Conservation (phyloP, 2,329 filamentous ascomycete species). For the Talaromyces rugulosus region DNA sequence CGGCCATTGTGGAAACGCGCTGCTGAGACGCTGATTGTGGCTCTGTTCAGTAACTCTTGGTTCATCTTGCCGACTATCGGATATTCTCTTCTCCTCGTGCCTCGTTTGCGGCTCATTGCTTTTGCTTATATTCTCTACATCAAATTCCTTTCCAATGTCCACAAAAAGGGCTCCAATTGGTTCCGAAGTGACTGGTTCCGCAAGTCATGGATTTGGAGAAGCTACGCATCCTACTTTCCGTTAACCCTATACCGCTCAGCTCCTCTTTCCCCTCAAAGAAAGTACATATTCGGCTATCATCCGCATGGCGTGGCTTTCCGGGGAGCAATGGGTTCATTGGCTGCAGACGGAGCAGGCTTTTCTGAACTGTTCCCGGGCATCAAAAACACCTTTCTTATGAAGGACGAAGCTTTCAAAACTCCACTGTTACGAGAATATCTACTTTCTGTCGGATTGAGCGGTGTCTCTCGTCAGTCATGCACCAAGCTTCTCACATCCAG, state of each 20-base stretch:
- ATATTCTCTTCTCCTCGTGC: slow-evolving; percentile 77
- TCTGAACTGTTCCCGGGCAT: slow-evolving; percentile 77
- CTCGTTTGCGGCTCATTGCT: slow-evolving; percentile 68
- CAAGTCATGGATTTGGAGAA: slow-evolving; percentile 66
- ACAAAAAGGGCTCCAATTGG: slow-evolving; percentile 63
- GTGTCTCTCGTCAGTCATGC: slow-evolving; percentile 78
- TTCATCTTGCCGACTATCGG: slow-evolving; percentile 60
- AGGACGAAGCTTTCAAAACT: slow-evolving; percentile 80
- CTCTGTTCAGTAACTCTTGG: slow-evolving; percentile 18
- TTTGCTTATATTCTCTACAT: slow-evolving; percentile 71
- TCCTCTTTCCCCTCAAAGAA: slow-evolving; percentile 67
- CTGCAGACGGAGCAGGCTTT: slow-evolving; percentile 75
- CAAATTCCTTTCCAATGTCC: slow-evolving; percentile 62
- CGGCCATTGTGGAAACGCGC: slow-evolving; percentile 5
- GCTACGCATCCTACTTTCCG: slow-evolving; percentile 81
- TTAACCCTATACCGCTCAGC: slow-evolving; percentile 73
- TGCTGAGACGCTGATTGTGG: slow-evolving; percentile 14
- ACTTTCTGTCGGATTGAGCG: slow-evolving; percentile 69
- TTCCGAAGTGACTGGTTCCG: slow-evolving; percentile 69
- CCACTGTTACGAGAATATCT: slow-evolving; percentile 83
- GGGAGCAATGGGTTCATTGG: slow-evolving; percentile 76
- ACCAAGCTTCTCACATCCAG: slow-evolving; percentile 72
- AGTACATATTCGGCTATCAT: slow-evolving; percentile 87
- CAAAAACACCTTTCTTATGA: slow-evolving; percentile 76
- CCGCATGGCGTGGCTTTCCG: slow-evolving; percentile 87